Conservation (phyloP, 305 asterid genomes). For the Fraxinus angustifolia region DNA sequence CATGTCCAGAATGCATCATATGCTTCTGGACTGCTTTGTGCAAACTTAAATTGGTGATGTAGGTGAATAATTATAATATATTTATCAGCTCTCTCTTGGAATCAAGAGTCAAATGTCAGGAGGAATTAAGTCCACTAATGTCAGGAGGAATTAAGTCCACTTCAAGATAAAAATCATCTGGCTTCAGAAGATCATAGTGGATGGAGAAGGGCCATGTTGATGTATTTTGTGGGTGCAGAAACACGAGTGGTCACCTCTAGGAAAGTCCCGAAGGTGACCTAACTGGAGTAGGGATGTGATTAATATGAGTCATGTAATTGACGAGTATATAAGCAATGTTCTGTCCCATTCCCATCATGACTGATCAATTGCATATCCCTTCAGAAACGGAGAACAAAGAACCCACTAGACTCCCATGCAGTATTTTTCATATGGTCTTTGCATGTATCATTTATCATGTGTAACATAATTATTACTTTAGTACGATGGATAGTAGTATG, state of each 20-base stretch:
- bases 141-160: background rate
- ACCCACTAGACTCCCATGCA: slow-evolving; percentile 5
- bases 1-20: background rate
- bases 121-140: background rate
- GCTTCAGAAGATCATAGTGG: background rate
- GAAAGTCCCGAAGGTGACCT: background rate
- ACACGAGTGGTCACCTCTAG: background rate
- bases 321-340: slow-evolving; percentile 10
- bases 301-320: background rate
- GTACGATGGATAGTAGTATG: background rate
- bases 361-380: background rate
- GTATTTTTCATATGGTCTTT: background rate
- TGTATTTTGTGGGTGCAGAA: slow-evolving; percentile 9
- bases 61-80: slow-evolving; percentile 5
- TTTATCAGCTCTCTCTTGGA: background rate
- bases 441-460: slow-evolving; percentile 10
- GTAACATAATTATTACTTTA: background rate
- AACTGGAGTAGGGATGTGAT: background rate
- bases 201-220: background rate
- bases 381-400: background rate
- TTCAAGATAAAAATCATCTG: background rate
- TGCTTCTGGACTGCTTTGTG: background rate
- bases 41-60: background rate
- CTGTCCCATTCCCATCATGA: background rate
- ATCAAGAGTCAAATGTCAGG: background rate